Evolutionary conservation across 2,329 filamentous ascomycete species (phyloP).

Genomic region (Xylaria sp.): DNA sequence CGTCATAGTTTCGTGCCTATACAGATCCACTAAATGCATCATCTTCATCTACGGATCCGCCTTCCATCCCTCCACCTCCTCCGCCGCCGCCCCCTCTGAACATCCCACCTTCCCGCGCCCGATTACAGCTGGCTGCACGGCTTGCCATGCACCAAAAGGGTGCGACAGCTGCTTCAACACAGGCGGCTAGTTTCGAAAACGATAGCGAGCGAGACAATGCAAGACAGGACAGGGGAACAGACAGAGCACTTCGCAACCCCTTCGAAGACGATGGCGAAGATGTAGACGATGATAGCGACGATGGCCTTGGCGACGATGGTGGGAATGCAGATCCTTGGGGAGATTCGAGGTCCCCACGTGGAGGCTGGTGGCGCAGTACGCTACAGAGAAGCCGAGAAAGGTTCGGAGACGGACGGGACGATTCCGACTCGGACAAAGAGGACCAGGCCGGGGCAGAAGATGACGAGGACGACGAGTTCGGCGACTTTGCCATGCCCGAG

Average conservation of each 20-base stretch:
- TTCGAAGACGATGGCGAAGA: constrained; percentile 60
- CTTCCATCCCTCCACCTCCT: constrained; percentile 67
- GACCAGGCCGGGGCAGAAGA: constrained; percentile 40
- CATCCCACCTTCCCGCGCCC: constrained; percentile 84
- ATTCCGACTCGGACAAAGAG: constrained; percentile 57
- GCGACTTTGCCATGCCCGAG: constrained; percentile 74
- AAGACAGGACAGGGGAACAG: constrained; percentile 36
- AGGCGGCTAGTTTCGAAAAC: constrained; percentile 54
- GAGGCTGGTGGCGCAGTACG: constrained; percentile 62
- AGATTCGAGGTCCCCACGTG: constrained; percentile 48
- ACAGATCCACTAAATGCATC: constrained; percentile 64
- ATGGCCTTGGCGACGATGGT: constrained; percentile 52
- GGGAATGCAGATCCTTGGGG: constrained; percentile 50
- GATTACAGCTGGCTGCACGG: constrained; percentile 88
- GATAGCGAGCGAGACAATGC: constrained; percentile 52
- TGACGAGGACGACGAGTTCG: constrained; percentile 60
- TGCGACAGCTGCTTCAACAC: constrained; percentile 55
- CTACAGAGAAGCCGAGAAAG: constrained; percentile 49
- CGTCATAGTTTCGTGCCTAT: constrained; percentile 66
- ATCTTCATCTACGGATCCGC: constrained; percentile 62
- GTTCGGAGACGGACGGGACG: constrained; percentile 56
- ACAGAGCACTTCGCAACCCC: constrained; percentile 47
- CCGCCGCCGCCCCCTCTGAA: constrained; percentile 83
- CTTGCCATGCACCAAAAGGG: constrained; percentile 80
- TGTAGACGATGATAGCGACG: constrained; percentile 59